phyloP scores from a whole-genome alignment of 1,284 basidiomycete species.

The Cryptococcus sp. region DNA sequence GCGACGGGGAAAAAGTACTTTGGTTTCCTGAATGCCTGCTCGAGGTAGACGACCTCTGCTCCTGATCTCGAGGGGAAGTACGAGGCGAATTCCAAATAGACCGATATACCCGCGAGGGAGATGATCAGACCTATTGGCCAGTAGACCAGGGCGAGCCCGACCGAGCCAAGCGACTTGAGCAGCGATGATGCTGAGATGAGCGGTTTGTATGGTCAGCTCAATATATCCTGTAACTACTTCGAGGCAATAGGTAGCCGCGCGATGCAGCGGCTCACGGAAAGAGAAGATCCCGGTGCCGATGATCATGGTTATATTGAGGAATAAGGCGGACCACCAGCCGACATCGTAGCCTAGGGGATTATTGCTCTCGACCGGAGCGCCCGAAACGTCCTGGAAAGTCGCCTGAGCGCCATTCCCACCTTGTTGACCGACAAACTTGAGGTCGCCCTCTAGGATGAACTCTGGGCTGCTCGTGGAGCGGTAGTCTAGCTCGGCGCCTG shows the following conservation, averaged over 20 bases:
- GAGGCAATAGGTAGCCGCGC: background rate
- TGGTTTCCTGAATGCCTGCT: constrained; percentile 33
- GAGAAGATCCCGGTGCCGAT: constrained; percentile 37
- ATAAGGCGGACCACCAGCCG: constrained; percentile 21
- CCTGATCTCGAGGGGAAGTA: constrained; percentile 35
- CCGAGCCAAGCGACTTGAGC: constrained; percentile 22
- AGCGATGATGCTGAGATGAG: constrained; percentile 1
- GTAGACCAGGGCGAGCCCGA: constrained; percentile 32
- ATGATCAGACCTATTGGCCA: constrained; percentile 37
- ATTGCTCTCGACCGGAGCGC: constrained; percentile 29
- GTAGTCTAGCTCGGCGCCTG: background rate
- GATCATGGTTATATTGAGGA: constrained; percentile 28
- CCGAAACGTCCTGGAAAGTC: constrained; percentile 24
- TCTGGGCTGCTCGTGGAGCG: background rate
- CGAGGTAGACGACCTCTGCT: constrained; percentile 36
- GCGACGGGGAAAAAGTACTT: constrained; percentile 33
- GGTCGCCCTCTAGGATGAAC: constrained; percentile 3
- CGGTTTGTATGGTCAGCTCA: background rate
- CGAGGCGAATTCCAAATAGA: constrained; percentile 32
- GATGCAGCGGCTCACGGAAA: constrained; percentile 17
- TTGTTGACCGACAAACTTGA: constrained; percentile 18
- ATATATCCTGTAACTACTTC: too few species aligned
- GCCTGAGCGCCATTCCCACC: constrained; percentile 11
- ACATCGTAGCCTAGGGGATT: constrained; percentile 28
- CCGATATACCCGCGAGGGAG: constrained; percentile 29